Percentiles rank a stretch among this genome's conserved stretches.
Conservation (phyloP, 208 protist species). For the Trypanosoma lewisi region DNA sequence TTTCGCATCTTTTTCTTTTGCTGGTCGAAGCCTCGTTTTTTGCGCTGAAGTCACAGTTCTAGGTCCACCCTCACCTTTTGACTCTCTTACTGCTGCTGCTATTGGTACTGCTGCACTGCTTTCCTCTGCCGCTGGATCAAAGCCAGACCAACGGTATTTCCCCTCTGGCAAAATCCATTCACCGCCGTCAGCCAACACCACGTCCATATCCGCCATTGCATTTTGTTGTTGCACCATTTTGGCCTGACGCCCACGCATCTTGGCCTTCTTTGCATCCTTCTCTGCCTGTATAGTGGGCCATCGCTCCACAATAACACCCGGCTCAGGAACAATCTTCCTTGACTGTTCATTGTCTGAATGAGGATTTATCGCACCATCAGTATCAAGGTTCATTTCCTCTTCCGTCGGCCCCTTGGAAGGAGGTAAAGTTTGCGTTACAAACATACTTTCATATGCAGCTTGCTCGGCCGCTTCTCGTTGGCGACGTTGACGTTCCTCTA, state of each 20-base stretch:
- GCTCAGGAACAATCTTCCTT: constrained; percentile 24
- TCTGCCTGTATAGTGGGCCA: not conserved
- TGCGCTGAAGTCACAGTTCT: not conserved
- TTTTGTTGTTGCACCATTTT: not conserved
- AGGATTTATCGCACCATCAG: not conserved
- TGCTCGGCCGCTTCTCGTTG: constrained; percentile 23
- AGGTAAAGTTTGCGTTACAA: constrained; percentile 1
- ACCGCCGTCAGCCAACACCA: constrained; percentile 51
- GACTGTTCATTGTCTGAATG: not conserved
- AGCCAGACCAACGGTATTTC: constrained; percentile 29
- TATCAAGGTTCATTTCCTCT: not conserved
- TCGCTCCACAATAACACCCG: constrained; percentile 35
- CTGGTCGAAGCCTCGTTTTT: not conserved
- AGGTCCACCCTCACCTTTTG: not conserved
- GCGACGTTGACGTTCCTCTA: constrained; percentile 23
- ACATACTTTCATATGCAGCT: constrained; percentile 29
- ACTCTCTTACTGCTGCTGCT: not conserved
- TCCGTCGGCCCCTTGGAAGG: not conserved
- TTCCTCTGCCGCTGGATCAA: constrained; percentile 1
- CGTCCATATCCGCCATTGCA: constrained; percentile 9
- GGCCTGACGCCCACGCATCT: not conserved
- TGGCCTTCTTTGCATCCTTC: not conserved
- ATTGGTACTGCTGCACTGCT: not conserved
- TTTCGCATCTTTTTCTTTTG: not conserved
- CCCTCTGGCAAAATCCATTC: constrained; percentile 46